phyloP scores from a whole-genome alignment of 306 rosid species.

The Acacia crassicarpa region DNA sequence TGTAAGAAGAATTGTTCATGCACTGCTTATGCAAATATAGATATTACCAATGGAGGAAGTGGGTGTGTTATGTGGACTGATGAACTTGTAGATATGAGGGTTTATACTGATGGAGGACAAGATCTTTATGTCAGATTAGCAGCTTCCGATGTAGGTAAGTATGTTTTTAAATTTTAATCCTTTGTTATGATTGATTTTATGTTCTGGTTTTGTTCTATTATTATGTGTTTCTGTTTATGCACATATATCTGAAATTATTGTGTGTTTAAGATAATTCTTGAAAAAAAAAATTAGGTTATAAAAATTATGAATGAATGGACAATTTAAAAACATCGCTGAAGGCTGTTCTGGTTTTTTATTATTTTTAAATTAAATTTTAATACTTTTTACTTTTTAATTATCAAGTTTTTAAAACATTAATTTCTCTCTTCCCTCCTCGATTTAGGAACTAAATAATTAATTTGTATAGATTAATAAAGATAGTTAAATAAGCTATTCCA shows the following conservation, averaged over 20 bases:
- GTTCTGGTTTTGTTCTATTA: neutral
- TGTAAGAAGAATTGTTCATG: slow-evolving; percentile 65
- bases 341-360: no score
- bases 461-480: no score
- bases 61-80: slow-evolving; percentile 73
- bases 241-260: neutral
- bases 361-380: no score
- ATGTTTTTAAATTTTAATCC: neutral
- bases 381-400: no score
- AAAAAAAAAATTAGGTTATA: neutral
- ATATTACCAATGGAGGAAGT: slow-evolving; percentile 47
- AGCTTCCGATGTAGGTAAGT: slow-evolving; percentile 70
- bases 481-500: no score
- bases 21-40: slow-evolving; percentile 51
- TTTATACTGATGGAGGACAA: slow-evolving; percentile 50
- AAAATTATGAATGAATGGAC: neutral
- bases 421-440: no score
- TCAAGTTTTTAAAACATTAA: no score
- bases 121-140: slow-evolving; percentile 61
- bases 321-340: no score
- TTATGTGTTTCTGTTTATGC: neutral
- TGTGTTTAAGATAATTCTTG: neutral
- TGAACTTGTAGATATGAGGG: slow-evolving; percentile 53
- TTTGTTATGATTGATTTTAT: neutral
- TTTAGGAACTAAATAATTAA: no score